These are phyloP conservation scores for Coriaria nepalensis DNA, from an alignment of 306 rosid species.

Conservation along the genomic window DNA sequence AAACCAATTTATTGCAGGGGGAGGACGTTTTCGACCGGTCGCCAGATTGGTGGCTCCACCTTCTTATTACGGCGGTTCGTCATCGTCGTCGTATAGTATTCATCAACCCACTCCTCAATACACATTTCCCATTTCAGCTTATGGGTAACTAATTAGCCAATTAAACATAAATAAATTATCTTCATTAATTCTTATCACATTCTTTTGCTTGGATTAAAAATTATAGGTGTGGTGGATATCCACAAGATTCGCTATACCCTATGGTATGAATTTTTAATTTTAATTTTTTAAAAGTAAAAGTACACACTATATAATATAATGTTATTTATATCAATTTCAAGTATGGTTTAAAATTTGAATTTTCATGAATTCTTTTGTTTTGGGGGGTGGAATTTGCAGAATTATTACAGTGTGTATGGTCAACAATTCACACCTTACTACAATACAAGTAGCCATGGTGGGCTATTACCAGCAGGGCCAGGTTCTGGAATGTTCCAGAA, in stretches of 20 bases:
- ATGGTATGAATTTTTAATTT: constrained; percentile 28
- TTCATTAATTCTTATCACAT: constrained; percentile 1
- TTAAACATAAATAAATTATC: not conserved
- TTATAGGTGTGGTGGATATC: constrained; percentile 67
- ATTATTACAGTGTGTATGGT: constrained; percentile 63
- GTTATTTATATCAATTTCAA: no score
- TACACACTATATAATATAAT: no score
- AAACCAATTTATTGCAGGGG: constrained; percentile 18
- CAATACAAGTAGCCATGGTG: constrained; percentile 22
- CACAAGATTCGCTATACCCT: constrained; percentile 61
- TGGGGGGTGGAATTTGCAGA: constrained; percentile 25
- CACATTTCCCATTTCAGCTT: constrained; percentile 68
- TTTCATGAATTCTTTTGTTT: constrained; percentile 6
- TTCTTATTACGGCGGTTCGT: constrained; percentile 55
- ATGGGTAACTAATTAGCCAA: constrained; percentile 38
- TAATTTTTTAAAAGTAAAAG: no score
- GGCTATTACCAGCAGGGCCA: constrained; percentile 28
- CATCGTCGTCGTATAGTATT: constrained; percentile 48
- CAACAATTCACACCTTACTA: constrained; percentile 68
- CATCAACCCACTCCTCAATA: constrained; percentile 64
- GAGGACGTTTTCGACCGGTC: constrained; percentile 54
- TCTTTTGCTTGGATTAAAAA: not conserved
- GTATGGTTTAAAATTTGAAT: not conserved
- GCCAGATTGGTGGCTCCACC: constrained; percentile 47
- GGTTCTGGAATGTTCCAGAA: constrained; percentile 37